Evolutionary conservation across 225 moss, liverwort and hornwort species (phyloP).

Genomic region (Neckera pumila): DNA sequence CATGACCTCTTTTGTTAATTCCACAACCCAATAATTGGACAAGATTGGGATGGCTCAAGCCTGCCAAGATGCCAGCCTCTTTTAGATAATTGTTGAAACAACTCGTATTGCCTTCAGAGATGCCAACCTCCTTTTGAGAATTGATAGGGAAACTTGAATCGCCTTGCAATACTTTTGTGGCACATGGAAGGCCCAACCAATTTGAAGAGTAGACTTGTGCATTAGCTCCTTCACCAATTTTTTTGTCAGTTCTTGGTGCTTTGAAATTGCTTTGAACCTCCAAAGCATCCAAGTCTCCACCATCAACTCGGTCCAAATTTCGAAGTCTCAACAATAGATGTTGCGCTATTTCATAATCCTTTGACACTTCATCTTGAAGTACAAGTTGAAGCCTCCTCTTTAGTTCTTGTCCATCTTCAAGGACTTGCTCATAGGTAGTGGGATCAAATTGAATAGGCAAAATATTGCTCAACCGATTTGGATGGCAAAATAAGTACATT

Average conservation of each 20-base stretch:
- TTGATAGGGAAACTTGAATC: accelerated
- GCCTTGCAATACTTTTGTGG: background rate
- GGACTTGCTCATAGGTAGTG: background rate
- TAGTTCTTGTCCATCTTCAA: background rate
- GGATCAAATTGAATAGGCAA: background rate
- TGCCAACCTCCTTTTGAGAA: background rate
- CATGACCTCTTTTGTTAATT: too few species aligned
- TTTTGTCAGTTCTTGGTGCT: too few species aligned
- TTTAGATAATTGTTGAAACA: too few species aligned
- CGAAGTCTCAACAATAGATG: background rate
- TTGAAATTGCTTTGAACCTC: too few species aligned
- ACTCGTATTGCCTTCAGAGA: too few species aligned
- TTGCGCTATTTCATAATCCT: background rate
- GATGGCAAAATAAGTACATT: background rate
- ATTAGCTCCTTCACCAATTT: background rate
- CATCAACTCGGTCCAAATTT: background rate
- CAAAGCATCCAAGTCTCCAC: background rate
- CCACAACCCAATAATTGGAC: background rate
- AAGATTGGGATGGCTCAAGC: background rate
- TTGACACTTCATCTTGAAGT: accelerated
- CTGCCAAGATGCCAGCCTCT: background rate
- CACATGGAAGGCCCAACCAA: background rate
- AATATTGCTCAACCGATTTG: background rate
- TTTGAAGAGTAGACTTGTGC: background rate
- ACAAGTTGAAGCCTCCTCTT: background rate